Percentiles rank a stretch among this genome's conserved stretches.
Evolutionary conservation across 139 green algal species (phyloP).

Genomic region (Chlorella sp.): DNA sequence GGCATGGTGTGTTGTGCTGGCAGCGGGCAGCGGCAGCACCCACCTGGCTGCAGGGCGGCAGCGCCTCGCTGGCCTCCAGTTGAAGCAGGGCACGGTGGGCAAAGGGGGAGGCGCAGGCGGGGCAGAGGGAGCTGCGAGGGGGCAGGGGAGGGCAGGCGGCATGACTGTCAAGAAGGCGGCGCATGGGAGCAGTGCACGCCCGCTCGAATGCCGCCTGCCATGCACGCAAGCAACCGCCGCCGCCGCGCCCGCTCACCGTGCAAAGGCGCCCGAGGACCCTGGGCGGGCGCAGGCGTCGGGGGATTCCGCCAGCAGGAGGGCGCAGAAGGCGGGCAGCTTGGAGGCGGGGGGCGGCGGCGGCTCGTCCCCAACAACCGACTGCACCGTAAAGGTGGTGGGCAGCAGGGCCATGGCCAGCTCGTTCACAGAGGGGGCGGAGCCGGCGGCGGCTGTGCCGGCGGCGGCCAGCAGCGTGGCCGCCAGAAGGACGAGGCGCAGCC

Average conservation of each 20-base stretch:
- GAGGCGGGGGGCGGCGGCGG: not conserved
- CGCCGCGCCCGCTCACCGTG: not conserved
- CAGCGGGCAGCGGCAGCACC: too few relatives aligned
- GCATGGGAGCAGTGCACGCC: not conserved
- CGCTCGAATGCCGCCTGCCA: too few relatives aligned
- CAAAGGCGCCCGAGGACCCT: not conserved
- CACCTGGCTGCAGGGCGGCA: constrained; percentile 11
- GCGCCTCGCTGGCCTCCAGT: not conserved
- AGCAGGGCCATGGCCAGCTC: not conserved
- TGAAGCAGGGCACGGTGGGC: not conserved
- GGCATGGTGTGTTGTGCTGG: too few relatives aligned
- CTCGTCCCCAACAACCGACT: not conserved
- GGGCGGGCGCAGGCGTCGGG: not conserved
- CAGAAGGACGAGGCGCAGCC: not conserved
- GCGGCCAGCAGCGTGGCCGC: not conserved
- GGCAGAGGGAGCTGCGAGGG: not conserved
- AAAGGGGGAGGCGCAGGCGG: not conserved
- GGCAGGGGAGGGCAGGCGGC: not conserved
- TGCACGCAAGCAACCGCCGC: too few relatives aligned
- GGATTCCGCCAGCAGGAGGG: not conserved
- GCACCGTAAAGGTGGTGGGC: not conserved
- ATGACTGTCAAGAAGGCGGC: not conserved
- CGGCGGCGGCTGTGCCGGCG: not conserved
- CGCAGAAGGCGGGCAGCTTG: not conserved
- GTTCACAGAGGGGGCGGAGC: not conserved